Conservation (phyloP, 352 stramenopile species). For the Pythium grandisporangium region DNA sequence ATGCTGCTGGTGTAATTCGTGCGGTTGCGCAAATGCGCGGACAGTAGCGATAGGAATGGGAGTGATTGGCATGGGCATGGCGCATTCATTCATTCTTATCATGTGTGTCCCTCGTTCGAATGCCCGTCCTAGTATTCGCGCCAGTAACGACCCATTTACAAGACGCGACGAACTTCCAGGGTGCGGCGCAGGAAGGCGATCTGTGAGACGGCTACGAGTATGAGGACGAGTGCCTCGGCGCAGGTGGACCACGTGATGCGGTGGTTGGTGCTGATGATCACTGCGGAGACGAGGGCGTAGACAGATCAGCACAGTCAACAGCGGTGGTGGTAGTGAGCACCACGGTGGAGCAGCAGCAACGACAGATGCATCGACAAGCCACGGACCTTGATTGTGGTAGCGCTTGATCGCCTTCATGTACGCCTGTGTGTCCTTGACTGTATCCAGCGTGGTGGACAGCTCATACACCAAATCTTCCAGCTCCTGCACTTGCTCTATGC, state of each 20-base stretch:
- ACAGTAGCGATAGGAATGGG: too few relatives aligned
- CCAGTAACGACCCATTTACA: too few relatives aligned
- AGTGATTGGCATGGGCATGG: constrained; percentile 1
- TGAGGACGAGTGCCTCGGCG: constrained; percentile 64
- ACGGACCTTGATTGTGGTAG: constrained; percentile 62
- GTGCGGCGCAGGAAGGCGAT: constrained; percentile 78
- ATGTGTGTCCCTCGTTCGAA: too few relatives aligned
- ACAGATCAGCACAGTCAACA: too few relatives aligned
- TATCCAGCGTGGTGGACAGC: constrained; percentile 77
- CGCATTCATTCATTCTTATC: too few relatives aligned
- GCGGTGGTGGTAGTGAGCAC: too few relatives aligned
- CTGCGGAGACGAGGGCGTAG: constrained; percentile 11
- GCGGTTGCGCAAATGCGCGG: too few relatives aligned
- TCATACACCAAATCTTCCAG: constrained; percentile 84
- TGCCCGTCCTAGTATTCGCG: too few relatives aligned
- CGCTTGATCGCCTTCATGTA: constrained; percentile 85
- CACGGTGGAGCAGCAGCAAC: not conserved
- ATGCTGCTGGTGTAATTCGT: constrained; percentile 18
- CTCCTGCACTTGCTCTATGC: constrained; percentile 75
- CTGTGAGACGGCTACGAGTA: constrained; percentile 65
- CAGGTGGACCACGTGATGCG: constrained; percentile 79
- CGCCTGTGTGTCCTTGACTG: constrained; percentile 79
- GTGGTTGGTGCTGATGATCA: constrained; percentile 79
- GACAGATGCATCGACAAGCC: not conserved
- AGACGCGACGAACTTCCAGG: constrained; percentile 74